phyloP scores from a whole-genome alignment of 768 basidiomycete genomes.

The Hygrocybe punicea region DNA sequence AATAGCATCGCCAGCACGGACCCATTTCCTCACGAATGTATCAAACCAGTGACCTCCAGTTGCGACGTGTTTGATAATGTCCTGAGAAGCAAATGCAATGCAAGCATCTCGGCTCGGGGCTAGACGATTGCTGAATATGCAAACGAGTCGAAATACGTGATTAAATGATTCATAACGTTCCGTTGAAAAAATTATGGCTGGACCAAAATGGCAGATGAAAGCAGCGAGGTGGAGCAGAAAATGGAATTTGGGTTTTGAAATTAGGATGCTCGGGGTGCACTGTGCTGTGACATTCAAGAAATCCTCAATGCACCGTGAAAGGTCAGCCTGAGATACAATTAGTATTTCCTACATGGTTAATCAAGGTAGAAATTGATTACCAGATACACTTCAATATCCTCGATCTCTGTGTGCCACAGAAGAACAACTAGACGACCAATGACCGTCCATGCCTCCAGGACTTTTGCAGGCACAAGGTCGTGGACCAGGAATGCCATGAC shows the following conservation, averaged over 20 bases:
- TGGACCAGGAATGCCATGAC: constrained; percentile 27
- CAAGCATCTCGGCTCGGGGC: constrained; percentile 39
- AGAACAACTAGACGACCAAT: constrained; percentile 20
- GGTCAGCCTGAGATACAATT: constrained; percentile 6
- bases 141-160: constrained; percentile 35
- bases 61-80: constrained; percentile 31
- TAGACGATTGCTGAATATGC: constrained; percentile 35
- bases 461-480: constrained; percentile 20
- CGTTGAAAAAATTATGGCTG: constrained; percentile 31
- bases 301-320: constrained; percentile 22
- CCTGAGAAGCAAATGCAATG: constrained; percentile 21
- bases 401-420: constrained; percentile 30
- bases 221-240: constrained; percentile 27
- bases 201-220: constrained; percentile 34
- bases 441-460: constrained; percentile 22
- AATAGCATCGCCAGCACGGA: not conserved
- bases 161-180: constrained; percentile 42
- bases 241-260: constrained; percentile 35
- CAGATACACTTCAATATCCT: constrained; percentile 20
- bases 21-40: not conserved
- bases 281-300: constrained; percentile 11
- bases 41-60: constrained; percentile 32
- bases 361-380: too few species aligned
- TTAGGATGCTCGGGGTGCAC: constrained; percentile 23
- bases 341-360: not conserved